Conservation (phyloP, 768 basidiomycete species). For the Lentinula sp. region DNA sequence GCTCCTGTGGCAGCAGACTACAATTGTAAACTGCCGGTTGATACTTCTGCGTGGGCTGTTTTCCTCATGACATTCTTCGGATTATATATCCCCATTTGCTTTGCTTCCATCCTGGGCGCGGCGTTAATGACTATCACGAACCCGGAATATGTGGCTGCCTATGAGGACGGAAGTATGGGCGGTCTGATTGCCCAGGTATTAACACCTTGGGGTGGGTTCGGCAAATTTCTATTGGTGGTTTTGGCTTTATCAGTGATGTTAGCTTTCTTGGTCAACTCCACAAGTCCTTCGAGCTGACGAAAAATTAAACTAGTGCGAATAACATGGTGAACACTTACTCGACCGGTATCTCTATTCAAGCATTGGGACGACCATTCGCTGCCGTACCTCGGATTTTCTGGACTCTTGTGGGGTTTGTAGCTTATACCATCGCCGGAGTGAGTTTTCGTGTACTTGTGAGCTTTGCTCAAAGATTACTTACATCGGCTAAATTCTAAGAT, state of each 20-base stretch:
- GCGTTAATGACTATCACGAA: slow-evolving; percentile 33
- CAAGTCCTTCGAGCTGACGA: neutral
- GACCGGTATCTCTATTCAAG: slow-evolving; percentile 38
- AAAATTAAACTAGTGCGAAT: slow-evolving; percentile 20
- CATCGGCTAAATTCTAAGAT: slow-evolving; percentile 8
- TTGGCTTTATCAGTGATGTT: slow-evolving; percentile 36
- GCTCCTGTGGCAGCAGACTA: slow-evolving; percentile 50
- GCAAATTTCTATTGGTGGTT: slow-evolving; percentile 35
- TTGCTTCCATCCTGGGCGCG: slow-evolving; percentile 29
- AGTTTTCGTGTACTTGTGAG: neutral
- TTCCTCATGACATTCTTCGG: slow-evolving; percentile 48
- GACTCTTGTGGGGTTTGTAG: slow-evolving; percentile 32
- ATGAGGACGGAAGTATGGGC: slow-evolving; percentile 29
- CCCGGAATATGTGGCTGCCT: slow-evolving; percentile 29
- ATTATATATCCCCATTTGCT: slow-evolving; percentile 39
- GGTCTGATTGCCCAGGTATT: slow-evolving; percentile 34
- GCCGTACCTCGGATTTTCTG: slow-evolving; percentile 39
- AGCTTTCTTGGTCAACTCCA: slow-evolving; percentile 8
- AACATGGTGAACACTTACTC: slow-evolving; percentile 43
- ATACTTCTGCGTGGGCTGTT: slow-evolving; percentile 34
- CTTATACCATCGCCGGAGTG: slow-evolving; percentile 30
- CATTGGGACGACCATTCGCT: slow-evolving; percentile 35
- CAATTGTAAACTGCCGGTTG: slow-evolving; percentile 40
- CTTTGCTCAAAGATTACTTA: neutral
- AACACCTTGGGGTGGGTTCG: slow-evolving; percentile 32